These are phyloP conservation scores for Brassica juncea DNA, from an alignment of 345 rosid genomes.

Conservation along the genomic window DNA sequence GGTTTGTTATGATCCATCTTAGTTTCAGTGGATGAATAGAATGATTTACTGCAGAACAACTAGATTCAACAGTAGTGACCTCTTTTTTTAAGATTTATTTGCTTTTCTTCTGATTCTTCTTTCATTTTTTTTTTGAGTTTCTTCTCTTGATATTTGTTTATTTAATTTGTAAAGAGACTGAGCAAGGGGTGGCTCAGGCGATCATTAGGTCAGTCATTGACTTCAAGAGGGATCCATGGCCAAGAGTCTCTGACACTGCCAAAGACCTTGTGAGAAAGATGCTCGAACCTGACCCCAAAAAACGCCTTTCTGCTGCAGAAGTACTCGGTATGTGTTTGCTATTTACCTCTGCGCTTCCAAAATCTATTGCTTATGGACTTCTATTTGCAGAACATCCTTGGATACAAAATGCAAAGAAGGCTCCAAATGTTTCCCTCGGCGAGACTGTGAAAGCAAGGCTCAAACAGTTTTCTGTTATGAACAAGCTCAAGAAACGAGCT, in stretches of 20 bases:
- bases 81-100: conserved; percentile 5
- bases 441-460: conserved; percentile 92
- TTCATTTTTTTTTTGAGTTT: not conserved
- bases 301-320: conserved; percentile 81
- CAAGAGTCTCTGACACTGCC: conserved; percentile 86
- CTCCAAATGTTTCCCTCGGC: conserved; percentile 82
- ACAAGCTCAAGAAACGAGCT: conserved; percentile 92
- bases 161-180: conserved; percentile 66
- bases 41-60: not conserved
- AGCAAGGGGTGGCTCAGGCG: conserved; percentile 94
- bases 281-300: conserved; percentile 82
- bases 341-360: not conserved
- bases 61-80: not conserved
- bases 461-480: conserved; percentile 88
- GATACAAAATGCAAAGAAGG: conserved; percentile 79
- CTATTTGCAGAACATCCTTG: conserved; percentile 74
- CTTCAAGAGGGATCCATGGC: conserved; percentile 96
- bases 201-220: conserved; percentile 79
- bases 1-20: conserved; percentile 48
- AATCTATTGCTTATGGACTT: not conserved
- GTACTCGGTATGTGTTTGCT: conserved; percentile 62
- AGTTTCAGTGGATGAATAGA: not conserved
- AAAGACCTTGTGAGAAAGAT: conserved; percentile 92
- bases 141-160: conserved; percentile 9
- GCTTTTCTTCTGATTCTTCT: not conserved